Conservation (phyloP, 1,284 basidiomycete species). For the Pseudozyma pruni region DNA sequence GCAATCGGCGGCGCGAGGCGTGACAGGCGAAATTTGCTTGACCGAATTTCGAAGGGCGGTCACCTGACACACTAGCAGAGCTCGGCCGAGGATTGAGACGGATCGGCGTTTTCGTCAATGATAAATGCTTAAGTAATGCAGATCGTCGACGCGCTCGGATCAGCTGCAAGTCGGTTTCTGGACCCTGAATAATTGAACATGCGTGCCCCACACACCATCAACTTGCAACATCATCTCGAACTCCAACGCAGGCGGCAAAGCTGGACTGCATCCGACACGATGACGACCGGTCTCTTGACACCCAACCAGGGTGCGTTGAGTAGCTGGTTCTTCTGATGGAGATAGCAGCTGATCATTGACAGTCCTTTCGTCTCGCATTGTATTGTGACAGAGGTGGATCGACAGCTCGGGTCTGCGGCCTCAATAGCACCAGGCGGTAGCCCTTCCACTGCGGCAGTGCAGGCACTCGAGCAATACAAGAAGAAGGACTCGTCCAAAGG, state of each 20-base stretch:
- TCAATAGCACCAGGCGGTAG: constrained; percentile 2
- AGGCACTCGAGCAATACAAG: constrained; percentile 63
- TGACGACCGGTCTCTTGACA: constrained; percentile 7
- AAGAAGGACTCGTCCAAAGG: constrained; percentile 62
- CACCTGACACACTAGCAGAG: too few species aligned
- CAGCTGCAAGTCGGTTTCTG: constrained; percentile 23
- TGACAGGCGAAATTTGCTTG: too few species aligned
- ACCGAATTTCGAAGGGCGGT: too few species aligned
- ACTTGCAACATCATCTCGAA: background rate
- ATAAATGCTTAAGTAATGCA: constrained; percentile 24
- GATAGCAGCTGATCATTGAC: background rate
- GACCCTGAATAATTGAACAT: constrained; percentile 32
- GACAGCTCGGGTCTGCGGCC: constrained; percentile 27
- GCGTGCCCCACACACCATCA: constrained; percentile 5
- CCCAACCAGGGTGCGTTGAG: constrained; percentile 26
- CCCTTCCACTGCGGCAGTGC: constrained; percentile 32
- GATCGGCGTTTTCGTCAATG: too few species aligned
- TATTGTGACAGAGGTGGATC: constrained; percentile 24
- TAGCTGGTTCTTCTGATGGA: background rate
- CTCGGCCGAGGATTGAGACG: constrained; percentile 18
- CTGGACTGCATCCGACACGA: background rate
- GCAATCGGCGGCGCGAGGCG: too few species aligned
- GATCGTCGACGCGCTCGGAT: constrained; percentile 17
- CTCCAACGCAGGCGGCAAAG: background rate
- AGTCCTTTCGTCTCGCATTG: background rate